Base-by-base conservation (phyloP, 2,329 filamentous ascomycete genomes). In the Fusarium brachygibbosum region DNA sequence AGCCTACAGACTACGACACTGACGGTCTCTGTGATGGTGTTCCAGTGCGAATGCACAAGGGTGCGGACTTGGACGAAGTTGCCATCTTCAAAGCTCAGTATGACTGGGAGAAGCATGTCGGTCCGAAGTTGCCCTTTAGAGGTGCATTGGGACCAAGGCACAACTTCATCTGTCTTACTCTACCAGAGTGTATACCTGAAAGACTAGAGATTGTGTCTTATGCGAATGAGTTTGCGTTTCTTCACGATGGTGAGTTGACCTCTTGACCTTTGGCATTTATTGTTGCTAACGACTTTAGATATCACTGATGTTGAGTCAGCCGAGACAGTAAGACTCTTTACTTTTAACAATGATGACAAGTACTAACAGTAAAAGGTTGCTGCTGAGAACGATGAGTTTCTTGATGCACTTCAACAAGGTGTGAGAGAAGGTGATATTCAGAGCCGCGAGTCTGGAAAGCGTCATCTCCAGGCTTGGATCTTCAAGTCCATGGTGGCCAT, bases 11-110 rank as follows among this genome's bases (percentile, higher is more conserved):
- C 14, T 52, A 52, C 28, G 49, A 52, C 28, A 52, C 49, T 17
- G 49, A 52, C 35, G 49, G 49, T 16, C 49, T 52, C 2, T 52
- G 49, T 52, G 49, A 52, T 16, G 49, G 49, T 25, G 49, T 52
- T n/a, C 49, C 49, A 16, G 49, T 52, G 8, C 49, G 49, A 17
- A 52, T 40, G 25, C 49, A 52, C 49, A 52, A 52, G 34, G 49
- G 49, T 21, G 21, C 23, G 17, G 49, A 52, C 25, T 19, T 40
- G 25, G 49, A 52, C 6, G 49, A 52, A 29, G 49, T 52, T 41
- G 49, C 49, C 13, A 52, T 52, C 17, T 52, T 41, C 49, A 52
- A 52, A 21, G 49, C 49, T 5, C 49, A 52, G 11, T 52, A 52
- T 41, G 49, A 52, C 3, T 52, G 49, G 49, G 49, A 41, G 35